Percentiles rank a stretch among this genome's conserved stretches.
Evolutionary conservation across 2,329 filamentous ascomycete genomes (phyloP).

Genomic region (Colletotrichum godetiae): DNA sequence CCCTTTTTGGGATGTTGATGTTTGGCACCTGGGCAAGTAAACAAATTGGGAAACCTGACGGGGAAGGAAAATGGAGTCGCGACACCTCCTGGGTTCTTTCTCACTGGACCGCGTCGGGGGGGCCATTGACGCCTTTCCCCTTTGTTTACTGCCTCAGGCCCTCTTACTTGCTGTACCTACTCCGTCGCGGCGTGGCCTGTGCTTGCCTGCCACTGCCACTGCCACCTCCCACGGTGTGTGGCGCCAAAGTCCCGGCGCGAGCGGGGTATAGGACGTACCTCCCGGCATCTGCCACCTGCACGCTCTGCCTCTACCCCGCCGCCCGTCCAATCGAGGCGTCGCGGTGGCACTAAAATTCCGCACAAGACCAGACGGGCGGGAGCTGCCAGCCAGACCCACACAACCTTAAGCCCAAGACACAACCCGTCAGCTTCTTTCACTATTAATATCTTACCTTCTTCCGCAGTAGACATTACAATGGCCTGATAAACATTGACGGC

Average conservation of each 20-base stretch:
- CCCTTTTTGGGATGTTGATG: conserved; percentile 34
- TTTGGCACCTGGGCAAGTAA: conserved; percentile 31
- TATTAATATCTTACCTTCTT: not conserved
- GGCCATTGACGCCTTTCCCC: not conserved
- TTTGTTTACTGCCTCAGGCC: conserved; percentile 35
- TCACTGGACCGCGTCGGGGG: conserved; percentile 34
- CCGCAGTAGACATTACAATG: too few relatives aligned
- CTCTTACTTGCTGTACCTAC: too few relatives aligned
- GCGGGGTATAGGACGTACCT: not conserved
- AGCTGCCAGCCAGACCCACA: not conserved
- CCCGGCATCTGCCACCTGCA: not conserved
- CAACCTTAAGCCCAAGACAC: not conserved
- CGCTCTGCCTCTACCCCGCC: conserved; percentile 12
- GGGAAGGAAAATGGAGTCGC: conserved; percentile 12
- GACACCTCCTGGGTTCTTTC: conserved; percentile 18
- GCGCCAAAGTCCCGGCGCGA: conserved; percentile 8
- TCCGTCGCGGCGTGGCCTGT: too few relatives aligned
- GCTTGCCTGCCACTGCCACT: too few relatives aligned
- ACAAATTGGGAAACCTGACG: conserved; percentile 16
- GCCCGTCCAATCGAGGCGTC: conserved; percentile 22
- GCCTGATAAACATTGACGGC: too few relatives aligned
- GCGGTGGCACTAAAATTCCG: conserved; percentile 10
- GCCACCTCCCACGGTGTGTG: not conserved
- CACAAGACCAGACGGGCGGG: conserved; percentile 1
- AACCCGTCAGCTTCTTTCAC: not conserved